Conservation (phyloP, 2,329 filamentous ascomycete species). For the Paecilomyces formosus region DNA sequence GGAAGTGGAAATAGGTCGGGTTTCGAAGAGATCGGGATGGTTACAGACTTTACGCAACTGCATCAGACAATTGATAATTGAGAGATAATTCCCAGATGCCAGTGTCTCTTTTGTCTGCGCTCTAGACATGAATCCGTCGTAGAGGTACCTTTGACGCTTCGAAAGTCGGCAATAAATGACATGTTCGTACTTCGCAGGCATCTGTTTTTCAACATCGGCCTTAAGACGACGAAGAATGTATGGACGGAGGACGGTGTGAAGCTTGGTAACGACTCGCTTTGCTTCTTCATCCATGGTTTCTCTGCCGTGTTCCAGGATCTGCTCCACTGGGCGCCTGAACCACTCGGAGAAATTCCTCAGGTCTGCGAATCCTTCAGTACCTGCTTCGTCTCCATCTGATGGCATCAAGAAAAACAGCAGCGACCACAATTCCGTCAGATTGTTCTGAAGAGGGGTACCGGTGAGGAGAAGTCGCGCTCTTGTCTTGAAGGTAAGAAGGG, state of each 20-base stretch:
- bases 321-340: constrained; percentile 90
- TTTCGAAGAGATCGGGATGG: constrained; percentile 93
- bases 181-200: constrained; percentile 96
- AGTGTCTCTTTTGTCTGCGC: constrained; percentile 84
- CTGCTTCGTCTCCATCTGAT: constrained; percentile 63
- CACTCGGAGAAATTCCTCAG: constrained; percentile 94
- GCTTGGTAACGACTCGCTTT: constrained; percentile 80
- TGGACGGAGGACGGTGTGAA: constrained; percentile 88
- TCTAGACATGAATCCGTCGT: constrained; percentile 90
- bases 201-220: constrained; percentile 96
- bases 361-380: constrained; percentile 83
- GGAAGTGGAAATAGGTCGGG: constrained; percentile 91
- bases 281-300: constrained; percentile 94
- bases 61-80: constrained; percentile 98
- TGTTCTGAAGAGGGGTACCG: constrained; percentile 93
- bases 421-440: constrained; percentile 94
- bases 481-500: constrained; percentile 87
- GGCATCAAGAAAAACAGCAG: constrained; percentile 95
- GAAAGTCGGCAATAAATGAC: constrained; percentile 93
- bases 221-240: constrained; percentile 88
- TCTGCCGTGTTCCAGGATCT: constrained; percentile 89
- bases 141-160: constrained; percentile 89
- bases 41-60: constrained; percentile 97
- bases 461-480: constrained; percentile 80
- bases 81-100: constrained; percentile 88